Conservation (phyloP, 129 eudicot species). For the Flaveria sonorensis region DNA sequence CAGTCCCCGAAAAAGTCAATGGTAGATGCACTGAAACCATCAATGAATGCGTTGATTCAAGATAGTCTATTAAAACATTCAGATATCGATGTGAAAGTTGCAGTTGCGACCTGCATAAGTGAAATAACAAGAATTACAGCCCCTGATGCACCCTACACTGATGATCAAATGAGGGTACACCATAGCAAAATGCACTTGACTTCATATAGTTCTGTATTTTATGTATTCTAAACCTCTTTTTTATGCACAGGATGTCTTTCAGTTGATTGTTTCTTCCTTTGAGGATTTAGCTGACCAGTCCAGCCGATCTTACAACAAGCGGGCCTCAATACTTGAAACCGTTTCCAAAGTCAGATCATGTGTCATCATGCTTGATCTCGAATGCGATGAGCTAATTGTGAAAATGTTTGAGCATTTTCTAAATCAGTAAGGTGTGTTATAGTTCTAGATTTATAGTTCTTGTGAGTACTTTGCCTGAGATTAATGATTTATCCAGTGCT, state of each 20-base stretch:
- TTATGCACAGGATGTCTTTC: constrained; percentile 70
- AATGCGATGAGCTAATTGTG: constrained; percentile 70
- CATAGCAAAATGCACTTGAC: neutral
- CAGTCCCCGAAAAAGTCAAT: constrained; percentile 79
- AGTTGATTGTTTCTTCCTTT: constrained; percentile 82
- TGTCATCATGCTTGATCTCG: constrained; percentile 93
- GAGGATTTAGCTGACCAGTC: constrained; percentile 64
- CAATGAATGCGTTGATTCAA: constrained; percentile 61
- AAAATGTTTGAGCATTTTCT: constrained; percentile 87
- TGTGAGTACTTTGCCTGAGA: constrained; percentile 6
- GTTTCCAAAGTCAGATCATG: constrained; percentile 93
- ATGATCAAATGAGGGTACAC: constrained; percentile 91
- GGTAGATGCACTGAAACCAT: constrained; percentile 70
- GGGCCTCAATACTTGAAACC: constrained; percentile 78
- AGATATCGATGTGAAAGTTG: constrained; percentile 74
- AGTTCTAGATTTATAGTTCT: neutral
- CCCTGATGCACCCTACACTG: constrained; percentile 91
- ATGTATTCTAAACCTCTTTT: constrained; percentile 9
- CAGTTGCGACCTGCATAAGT: constrained; percentile 90
- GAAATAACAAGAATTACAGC: constrained; percentile 97
- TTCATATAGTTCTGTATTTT: neutral
- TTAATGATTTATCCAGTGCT: neutral
- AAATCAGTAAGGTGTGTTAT: constrained; percentile 67
- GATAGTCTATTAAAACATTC: constrained; percentile 66
- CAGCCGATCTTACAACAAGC: constrained; percentile 71